phyloP scores from a whole-genome alignment of 106 monocot genomes.

The Dioscorea zingiberensis region DNA sequence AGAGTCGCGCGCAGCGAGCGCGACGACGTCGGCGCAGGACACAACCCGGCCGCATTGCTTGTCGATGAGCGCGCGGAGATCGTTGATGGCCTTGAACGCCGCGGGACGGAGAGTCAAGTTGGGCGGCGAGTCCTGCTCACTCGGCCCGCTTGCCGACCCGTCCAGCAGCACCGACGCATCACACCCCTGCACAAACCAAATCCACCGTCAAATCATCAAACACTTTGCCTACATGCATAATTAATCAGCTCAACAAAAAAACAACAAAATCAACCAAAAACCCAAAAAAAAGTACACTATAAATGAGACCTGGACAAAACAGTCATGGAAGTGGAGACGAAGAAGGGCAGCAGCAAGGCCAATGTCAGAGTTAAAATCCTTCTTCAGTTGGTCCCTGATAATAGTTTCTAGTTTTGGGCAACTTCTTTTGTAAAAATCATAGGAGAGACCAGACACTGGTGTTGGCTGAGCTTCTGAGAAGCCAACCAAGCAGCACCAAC shows the following conservation, averaged over 20 bases:
- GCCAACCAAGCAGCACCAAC: no score
- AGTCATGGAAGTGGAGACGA: conserved; percentile 57
- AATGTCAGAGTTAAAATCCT: conserved; percentile 23
- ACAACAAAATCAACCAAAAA: no score
- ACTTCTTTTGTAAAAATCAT: conserved; percentile 29
- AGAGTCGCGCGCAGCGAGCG: conserved; percentile 33
- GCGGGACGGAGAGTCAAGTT: conserved; percentile 48
- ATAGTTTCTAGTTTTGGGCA: conserved; percentile 36
- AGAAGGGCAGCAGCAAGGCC: conserved; percentile 55
- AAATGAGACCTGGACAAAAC: conserved; percentile 39
- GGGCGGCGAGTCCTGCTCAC: conserved; percentile 45
- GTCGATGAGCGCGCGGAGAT: conserved; percentile 31
- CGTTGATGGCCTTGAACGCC: conserved; percentile 43
- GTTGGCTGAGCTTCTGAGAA: neutral
- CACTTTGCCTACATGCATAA: no score
- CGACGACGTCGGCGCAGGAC: conserved; percentile 34
- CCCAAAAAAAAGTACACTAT: no score
- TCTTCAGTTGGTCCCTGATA: conserved; percentile 14
- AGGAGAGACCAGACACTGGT: conserved; percentile 25
- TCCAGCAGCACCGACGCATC: conserved; percentile 57
- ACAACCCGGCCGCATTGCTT: conserved; percentile 26
- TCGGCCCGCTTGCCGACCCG: conserved; percentile 47
- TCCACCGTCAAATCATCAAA: no score
- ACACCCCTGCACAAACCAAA: conserved; percentile 31
- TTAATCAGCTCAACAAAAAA: no score